Evolutionary conservation across 2,329 filamentous ascomycete species (phyloP).

Genomic region (Exophiala xenobiotica): DNA sequence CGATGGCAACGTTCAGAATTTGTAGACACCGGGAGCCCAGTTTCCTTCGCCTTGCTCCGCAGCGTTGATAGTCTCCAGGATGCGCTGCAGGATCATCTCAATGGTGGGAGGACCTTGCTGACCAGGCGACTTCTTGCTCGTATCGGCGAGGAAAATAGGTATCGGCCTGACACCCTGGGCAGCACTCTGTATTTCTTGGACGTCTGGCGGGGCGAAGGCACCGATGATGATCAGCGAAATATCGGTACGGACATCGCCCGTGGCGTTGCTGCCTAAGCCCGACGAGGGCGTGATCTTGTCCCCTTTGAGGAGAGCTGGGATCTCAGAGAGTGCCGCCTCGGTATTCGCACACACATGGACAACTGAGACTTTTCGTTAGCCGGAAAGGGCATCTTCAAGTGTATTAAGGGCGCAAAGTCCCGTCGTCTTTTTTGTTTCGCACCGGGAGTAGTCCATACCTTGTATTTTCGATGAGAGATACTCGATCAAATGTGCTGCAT

Average conservation of each 20-base stretch:
- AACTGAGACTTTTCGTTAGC: slow-evolving; percentile 14
- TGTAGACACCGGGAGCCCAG: slow-evolving; percentile 22
- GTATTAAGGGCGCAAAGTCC: too few species aligned
- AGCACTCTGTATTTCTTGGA: slow-evolving; percentile 16
- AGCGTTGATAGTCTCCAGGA: slow-evolving; percentile 17
- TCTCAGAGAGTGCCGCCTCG: slow-evolving; percentile 18
- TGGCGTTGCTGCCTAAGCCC: slow-evolving; percentile 16
- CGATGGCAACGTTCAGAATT: slow-evolving; percentile 20
- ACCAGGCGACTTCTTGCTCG: slow-evolving; percentile 17
- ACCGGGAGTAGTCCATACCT: slow-evolving; percentile 6
- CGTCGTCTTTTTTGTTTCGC: not conserved
- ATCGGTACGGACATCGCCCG: slow-evolving; percentile 7
- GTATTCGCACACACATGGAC: slow-evolving; percentile 17
- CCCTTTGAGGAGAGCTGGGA: slow-evolving; percentile 24
- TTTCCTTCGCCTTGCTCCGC: slow-evolving; percentile 13
- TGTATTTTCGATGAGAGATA: slow-evolving; percentile 20
- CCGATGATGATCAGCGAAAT: slow-evolving; percentile 22
- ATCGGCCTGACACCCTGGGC: slow-evolving; percentile 16
- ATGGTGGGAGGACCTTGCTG: slow-evolving; percentile 14
- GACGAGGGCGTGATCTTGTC: slow-evolving; percentile 8
- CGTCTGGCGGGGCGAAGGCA: slow-evolving; percentile 13
- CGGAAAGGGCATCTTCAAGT: not conserved
- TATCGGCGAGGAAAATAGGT: slow-evolving; percentile 21
- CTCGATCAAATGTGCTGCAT: slow-evolving; percentile 17
- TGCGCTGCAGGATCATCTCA: slow-evolving; percentile 21